phyloP scores from a whole-genome alignment of 345 rosid species.

The Moricandia moricandioides region DNA sequence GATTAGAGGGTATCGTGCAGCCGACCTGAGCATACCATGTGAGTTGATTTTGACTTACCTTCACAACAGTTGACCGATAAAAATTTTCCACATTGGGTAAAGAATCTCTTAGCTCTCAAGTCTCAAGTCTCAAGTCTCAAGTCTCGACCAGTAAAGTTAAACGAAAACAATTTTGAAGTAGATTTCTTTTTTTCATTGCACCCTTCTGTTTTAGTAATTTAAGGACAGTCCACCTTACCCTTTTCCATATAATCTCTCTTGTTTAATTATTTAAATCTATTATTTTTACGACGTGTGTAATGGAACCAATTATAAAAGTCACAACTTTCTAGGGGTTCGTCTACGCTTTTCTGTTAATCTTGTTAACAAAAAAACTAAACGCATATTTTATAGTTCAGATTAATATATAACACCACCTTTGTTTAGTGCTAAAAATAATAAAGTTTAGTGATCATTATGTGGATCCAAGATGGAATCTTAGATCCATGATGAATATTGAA shows the following conservation, averaged over 20 bases:
- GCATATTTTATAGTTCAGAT: background rate
- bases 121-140: background rate
- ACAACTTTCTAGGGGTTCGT: background rate
- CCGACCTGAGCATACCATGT: constrained; percentile 17
- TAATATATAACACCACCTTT: background rate
- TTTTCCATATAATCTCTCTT: background rate
- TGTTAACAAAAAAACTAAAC: background rate
- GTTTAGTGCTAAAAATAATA: background rate
- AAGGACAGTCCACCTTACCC: constrained; percentile 21
- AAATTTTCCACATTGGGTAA: constrained; percentile 1
- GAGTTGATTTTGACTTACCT: constrained; percentile 22
- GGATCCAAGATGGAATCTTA: background rate
- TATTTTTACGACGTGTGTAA: background rate
- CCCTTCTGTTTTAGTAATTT: constrained; percentile 26
- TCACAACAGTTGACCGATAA: constrained; percentile 23
- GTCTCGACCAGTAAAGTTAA: background rate
- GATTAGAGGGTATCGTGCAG: constrained; percentile 8
- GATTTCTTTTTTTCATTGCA: background rate
- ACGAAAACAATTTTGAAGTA: background rate
- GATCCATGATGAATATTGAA: background rate
- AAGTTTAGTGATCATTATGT: background rate
- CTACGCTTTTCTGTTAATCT: background rate
- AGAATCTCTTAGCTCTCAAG: constrained; percentile 11
- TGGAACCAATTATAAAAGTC: background rate
- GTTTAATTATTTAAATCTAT: background rate